Evolutionary conservation across 2,329 filamentous ascomycete species (phyloP).

Genomic region (Fusarium camptoceras): DNA sequence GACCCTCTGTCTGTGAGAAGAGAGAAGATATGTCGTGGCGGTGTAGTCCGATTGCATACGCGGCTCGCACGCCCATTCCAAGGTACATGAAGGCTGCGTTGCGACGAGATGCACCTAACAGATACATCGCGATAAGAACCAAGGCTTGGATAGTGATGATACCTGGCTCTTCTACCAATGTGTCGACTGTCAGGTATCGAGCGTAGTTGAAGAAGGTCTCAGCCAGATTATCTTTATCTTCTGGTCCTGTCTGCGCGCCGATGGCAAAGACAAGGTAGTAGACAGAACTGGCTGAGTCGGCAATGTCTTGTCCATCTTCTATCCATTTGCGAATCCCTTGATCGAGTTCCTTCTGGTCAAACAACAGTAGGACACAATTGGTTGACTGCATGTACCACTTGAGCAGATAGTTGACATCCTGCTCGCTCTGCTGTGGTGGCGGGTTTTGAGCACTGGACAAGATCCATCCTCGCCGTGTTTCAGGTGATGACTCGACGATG

Average conservation of each 20-base stretch:
- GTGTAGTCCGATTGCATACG: conserved; percentile 51
- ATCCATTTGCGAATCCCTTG: conserved; percentile 48
- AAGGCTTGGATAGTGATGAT: conserved; percentile 51
- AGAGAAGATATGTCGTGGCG: conserved; percentile 46
- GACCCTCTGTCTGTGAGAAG: conserved; percentile 44
- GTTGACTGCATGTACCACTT: conserved; percentile 49
- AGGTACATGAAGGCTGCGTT: conserved; percentile 56
- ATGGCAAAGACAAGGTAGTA: conserved; percentile 50
- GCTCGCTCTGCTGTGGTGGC: conserved; percentile 37
- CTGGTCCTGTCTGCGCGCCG: conserved; percentile 50
- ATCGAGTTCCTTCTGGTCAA: conserved; percentile 47
- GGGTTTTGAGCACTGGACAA: conserved; percentile 43
- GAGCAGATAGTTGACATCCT: conserved; percentile 46
- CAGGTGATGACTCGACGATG: conserved; percentile 51
- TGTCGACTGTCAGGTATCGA: conserved; percentile 49
- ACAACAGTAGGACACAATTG: conserved; percentile 48
- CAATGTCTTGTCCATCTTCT: conserved; percentile 33
- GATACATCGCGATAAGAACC: conserved; percentile 53
- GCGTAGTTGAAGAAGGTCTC: conserved; percentile 52
- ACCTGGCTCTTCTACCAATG: conserved; percentile 52
- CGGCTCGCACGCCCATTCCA: conserved; percentile 54
- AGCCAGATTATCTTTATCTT: conserved; percentile 50
- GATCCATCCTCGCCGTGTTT: conserved; percentile 46
- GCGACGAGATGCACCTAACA: conserved; percentile 50
- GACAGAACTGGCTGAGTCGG: conserved; percentile 36